These are phyloP conservation scores for Penicillium egyptiacum DNA, from an alignment of 495 filamentous ascomycete genomes.

Conservation along the genomic window DNA sequence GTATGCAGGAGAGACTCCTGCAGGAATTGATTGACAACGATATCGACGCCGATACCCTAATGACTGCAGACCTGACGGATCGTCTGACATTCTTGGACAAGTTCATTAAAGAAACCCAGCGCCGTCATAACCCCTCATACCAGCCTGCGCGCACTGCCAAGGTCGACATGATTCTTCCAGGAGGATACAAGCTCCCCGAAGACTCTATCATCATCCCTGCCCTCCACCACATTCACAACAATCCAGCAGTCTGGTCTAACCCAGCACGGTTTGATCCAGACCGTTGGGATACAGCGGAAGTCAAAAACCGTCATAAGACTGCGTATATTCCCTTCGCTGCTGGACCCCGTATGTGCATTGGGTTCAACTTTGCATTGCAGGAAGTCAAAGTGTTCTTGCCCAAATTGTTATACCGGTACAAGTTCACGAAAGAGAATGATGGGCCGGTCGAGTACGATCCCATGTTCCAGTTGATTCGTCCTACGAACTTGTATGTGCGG, in stretches of 20 bases:
- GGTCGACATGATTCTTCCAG: slow-evolving; percentile 52
- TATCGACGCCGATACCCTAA: slow-evolving; percentile 34
- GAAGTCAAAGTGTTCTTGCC: slow-evolving; percentile 54
- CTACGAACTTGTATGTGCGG: slow-evolving; percentile 54
- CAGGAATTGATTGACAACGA: slow-evolving; percentile 55
- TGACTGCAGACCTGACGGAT: slow-evolving; percentile 42
- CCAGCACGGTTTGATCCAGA: slow-evolving; percentile 54
- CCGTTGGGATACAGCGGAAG: slow-evolving; percentile 52
- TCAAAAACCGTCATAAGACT: slow-evolving; percentile 43
- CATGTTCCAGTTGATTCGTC: slow-evolving; percentile 55
- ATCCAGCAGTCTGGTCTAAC: slow-evolving; percentile 52
- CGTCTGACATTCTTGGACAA: slow-evolving; percentile 50
- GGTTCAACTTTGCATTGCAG: slow-evolving; percentile 57
- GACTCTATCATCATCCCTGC: slow-evolving; percentile 49
- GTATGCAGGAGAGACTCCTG: slow-evolving; percentile 51
- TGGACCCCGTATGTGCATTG: slow-evolving; percentile 53
- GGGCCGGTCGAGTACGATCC: slow-evolving; percentile 56
- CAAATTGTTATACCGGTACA: slow-evolving; percentile 54
- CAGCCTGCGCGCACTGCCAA: slow-evolving; percentile 55
- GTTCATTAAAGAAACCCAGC: slow-evolving; percentile 58
- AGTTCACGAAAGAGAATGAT: slow-evolving; percentile 44
- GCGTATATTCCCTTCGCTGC: slow-evolving; percentile 55
- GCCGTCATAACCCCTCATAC: slow-evolving; percentile 55
- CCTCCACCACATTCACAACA: slow-evolving; percentile 54
- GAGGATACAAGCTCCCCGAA: slow-evolving; percentile 53